These are phyloP conservation scores for Wickerhamomyces hampshirensis DNA, from an alignment of 805 yeast genomes.

Conservation along the genomic window DNA sequence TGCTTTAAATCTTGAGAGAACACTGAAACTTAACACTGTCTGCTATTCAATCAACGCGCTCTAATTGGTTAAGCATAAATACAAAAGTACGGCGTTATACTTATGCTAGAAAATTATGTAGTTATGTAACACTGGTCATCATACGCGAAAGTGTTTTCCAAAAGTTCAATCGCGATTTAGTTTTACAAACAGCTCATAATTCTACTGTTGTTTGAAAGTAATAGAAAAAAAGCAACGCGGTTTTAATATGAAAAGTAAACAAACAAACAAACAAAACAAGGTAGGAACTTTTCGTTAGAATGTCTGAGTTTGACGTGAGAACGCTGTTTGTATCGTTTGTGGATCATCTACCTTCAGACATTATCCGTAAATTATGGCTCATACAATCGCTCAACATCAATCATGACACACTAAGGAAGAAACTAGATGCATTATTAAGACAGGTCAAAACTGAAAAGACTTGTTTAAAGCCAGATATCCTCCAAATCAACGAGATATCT, in stretches of 20 bases:
- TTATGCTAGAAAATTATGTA: slow-evolving; percentile 2
- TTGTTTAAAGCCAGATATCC: background rate
- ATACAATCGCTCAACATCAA: slow-evolving; percentile 31
- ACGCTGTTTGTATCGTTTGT: slow-evolving; percentile 32
- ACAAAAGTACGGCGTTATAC: background rate
- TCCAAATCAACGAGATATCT: slow-evolving; percentile 5
- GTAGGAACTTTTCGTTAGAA: no score
- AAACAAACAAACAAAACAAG: no score
- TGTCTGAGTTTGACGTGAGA: slow-evolving; percentile 29
- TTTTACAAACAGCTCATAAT: no score
- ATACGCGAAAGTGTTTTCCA: no score
- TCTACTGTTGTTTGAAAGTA: no score
- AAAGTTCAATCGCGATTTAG: no score
- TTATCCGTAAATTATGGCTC: slow-evolving; percentile 38
- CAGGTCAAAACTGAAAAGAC: slow-evolving; percentile 5
- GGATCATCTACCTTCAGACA: slow-evolving; percentile 40
- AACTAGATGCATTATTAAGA: slow-evolving; percentile 14
- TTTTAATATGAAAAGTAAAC: no score
- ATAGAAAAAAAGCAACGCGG: no score
- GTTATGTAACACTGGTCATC: no score
- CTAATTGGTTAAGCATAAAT: slow-evolving; percentile 18
- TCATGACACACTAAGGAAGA: slow-evolving; percentile 13
- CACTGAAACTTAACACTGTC: no score
- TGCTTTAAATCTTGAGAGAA: no score
- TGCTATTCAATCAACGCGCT: slow-evolving; percentile 6